phyloP scores from a whole-genome alignment of 2,329 filamentous ascomycete species.

The Penicillium concentricum region DNA sequence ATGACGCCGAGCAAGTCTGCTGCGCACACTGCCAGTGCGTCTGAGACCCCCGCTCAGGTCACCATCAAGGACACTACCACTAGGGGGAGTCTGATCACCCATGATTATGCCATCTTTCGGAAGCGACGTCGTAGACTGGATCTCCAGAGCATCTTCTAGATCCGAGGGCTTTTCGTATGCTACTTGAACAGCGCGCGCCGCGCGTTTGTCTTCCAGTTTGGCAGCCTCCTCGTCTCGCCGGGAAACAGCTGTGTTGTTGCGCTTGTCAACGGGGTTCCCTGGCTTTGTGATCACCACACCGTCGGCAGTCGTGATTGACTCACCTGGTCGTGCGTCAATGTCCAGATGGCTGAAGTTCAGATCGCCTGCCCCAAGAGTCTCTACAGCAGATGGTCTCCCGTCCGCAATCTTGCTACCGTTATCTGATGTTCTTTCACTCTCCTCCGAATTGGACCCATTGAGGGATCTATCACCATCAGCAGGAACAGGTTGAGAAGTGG shows the following conservation, averaged over 20 bases:
- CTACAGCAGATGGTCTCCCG: constrained; percentile 73
- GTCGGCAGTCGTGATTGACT: constrained; percentile 38
- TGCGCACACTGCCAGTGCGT: constrained; percentile 66
- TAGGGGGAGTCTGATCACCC: constrained; percentile 65
- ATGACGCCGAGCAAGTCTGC: constrained; percentile 65
- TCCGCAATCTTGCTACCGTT: constrained; percentile 35
- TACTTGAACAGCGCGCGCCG: constrained; percentile 60
- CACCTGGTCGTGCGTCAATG: constrained; percentile 51
- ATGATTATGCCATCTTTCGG: constrained; percentile 31
- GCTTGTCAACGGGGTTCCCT: constrained; percentile 31
- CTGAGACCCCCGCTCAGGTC: constrained; percentile 56
- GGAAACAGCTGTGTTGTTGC: constrained; percentile 37
- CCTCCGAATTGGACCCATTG: constrained; percentile 27
- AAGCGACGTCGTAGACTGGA: constrained; percentile 31
- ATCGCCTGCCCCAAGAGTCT: constrained; percentile 85
- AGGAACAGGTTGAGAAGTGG: constrained; percentile 29
- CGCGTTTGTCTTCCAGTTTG: constrained; percentile 59
- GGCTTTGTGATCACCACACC: constrained; percentile 40
- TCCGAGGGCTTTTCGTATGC: constrained; percentile 53
- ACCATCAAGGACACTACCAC: constrained; percentile 63
- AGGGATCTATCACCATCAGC: constrained; percentile 32
- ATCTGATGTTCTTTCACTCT: constrained; percentile 22
- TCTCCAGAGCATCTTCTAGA: constrained; percentile 35
- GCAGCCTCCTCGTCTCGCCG: constrained; percentile 53
- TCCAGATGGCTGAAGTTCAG: constrained; percentile 87